Evolutionary conservation across 139 green algal genomes (phyloP).

Genomic region (Zygnema cylindricum): DNA sequence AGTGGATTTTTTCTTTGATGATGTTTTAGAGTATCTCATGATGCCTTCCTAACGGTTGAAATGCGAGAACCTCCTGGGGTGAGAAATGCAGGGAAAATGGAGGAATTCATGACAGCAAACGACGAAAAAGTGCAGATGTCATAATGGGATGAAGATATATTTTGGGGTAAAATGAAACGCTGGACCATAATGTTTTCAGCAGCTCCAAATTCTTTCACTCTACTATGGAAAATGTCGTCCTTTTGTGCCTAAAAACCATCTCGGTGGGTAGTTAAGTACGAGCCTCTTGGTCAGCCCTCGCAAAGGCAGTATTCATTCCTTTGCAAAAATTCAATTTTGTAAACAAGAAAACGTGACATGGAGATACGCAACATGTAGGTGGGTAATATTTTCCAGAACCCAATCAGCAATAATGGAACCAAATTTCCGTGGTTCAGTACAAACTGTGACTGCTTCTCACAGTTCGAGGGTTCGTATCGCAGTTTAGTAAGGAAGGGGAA

Average conservation of each 20-base stretch:
- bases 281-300: background rate
- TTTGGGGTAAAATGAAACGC: too few species aligned
- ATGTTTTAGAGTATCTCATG: background rate
- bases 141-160: background rate
- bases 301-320: background rate
- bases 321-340: background rate
- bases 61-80: background rate
- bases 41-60: background rate
- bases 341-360: too few species aligned
- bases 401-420: too few species aligned
- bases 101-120: conserved; percentile 9
- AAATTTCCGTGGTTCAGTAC: too few species aligned
- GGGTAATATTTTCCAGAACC: too few species aligned
- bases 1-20: background rate
- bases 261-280: background rate
- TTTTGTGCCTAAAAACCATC: background rate
- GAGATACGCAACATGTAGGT: too few species aligned
- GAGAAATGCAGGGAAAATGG: background rate
- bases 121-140: conserved; percentile 10
- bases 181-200: too few species aligned
- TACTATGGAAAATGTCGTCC: background rate
- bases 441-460: too few species aligned
- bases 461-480: too few species aligned
- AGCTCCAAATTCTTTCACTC: background rate
- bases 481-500: too few species aligned